phyloP scores from a whole-genome alignment of 1,139 yeast species.

The Candida sanyaensis region DNA sequence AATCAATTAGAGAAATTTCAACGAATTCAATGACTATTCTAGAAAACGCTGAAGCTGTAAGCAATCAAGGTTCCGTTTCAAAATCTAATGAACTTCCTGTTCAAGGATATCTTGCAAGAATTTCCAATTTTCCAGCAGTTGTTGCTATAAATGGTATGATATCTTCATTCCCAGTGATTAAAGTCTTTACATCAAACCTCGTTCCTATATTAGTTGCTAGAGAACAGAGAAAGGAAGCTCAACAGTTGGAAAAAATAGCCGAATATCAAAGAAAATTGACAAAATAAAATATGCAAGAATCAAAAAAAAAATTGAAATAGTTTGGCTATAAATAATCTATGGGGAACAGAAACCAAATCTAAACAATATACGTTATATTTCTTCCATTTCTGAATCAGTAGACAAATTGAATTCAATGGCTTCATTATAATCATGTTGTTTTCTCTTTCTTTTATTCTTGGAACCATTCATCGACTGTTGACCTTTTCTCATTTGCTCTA shows the following conservation, averaged over 20 bases:
- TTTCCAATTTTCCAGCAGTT: slow-evolving; percentile 57
- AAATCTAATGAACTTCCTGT: slow-evolving; percentile 37
- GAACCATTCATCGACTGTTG: neutral
- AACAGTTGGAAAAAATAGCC: slow-evolving; percentile 5
- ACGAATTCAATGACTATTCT: slow-evolving; percentile 1
- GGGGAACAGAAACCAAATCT: neutral
- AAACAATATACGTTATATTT: slow-evolving; percentile 11
- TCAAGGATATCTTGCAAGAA: slow-evolving; percentile 42
- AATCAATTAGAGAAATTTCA: slow-evolving; percentile 1
- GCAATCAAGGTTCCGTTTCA: neutral
- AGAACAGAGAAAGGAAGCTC: slow-evolving; percentile 23
- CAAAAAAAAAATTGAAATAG: no score
- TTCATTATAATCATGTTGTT: neutral
- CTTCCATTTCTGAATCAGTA: slow-evolving; percentile 20
- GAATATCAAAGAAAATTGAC: slow-evolving; percentile 5
- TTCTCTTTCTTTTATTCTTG: neutral
- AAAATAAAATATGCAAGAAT: neutral
- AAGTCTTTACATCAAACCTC: slow-evolving; percentile 59
- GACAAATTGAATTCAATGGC: slow-evolving; percentile 17
- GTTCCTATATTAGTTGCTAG: slow-evolving; percentile 52
- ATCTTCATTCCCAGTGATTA: slow-evolving; percentile 60
- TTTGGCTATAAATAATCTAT: neutral
- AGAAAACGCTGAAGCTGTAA: neutral
- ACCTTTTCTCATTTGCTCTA: slow-evolving; percentile 7
- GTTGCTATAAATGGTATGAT: slow-evolving; percentile 61